These are phyloP conservation scores for Daldinia eschscholtzii DNA, from an alignment of 2,329 filamentous ascomycete genomes.

Conservation along the genomic window DNA sequence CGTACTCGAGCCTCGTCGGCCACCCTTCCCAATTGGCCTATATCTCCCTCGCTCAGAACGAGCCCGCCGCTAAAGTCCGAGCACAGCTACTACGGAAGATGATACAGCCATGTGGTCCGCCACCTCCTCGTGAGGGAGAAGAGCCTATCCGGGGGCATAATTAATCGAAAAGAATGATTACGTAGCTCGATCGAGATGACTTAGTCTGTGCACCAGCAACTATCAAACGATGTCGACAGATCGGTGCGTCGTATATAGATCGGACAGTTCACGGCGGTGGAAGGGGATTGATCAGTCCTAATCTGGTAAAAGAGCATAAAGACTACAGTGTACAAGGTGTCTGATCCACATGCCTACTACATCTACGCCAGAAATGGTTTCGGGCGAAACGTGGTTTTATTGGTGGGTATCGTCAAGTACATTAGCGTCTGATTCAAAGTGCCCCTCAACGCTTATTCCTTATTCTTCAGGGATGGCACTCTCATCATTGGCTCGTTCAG, in stretches of 20 bases:
- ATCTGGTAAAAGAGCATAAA: background rate
- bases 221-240: background rate
- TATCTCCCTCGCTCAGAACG: slow-evolving; percentile 89
- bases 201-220: background rate
- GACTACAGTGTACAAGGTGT: background rate
- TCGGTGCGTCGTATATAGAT: background rate
- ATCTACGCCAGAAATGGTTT: background rate
- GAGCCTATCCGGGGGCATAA: slow-evolving; percentile 44
- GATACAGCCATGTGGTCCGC: slow-evolving; percentile 71
- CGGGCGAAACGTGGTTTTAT: slow-evolving; percentile 4
- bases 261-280: background rate
- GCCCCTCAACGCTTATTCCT: slow-evolving; percentile 34
- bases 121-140: slow-evolving; percentile 68
- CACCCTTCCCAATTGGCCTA: slow-evolving; percentile 91
- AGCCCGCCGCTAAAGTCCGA: slow-evolving; percentile 83
- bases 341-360: background rate
- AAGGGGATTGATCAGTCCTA: background rate
- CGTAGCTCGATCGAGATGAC: too few species aligned
- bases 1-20: slow-evolving; percentile 87
- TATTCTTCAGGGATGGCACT: slow-evolving; percentile 40
- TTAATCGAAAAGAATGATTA: slow-evolving; percentile 4
- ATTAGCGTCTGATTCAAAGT: slow-evolving; percentile 1
- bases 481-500: slow-evolving; percentile 37
- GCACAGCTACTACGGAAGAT: slow-evolving; percentile 85
- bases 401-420: slow-evolving; percentile 17